Base-by-base conservation (phyloP, 352 stramenopile species). In the Pythium sukuiense region DNA sequence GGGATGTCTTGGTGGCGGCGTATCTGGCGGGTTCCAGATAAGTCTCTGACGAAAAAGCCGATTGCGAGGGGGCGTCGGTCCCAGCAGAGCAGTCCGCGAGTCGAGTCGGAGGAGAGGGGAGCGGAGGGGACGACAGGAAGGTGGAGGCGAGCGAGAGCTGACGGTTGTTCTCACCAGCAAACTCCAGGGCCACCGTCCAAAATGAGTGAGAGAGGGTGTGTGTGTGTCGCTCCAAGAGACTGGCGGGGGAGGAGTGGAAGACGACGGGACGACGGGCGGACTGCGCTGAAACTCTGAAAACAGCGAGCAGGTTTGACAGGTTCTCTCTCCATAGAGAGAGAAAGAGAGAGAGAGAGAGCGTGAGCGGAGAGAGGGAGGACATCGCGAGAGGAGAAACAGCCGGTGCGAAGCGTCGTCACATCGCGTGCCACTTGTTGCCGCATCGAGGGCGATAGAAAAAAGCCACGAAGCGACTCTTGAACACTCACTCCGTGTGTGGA, bases 231-330 rank as follows among this genome's bases (percentile, higher is more conserved):
- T 26, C 43, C 26, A 59, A 73, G 63, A 69, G 54, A 60, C 49
- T 66, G 67, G 61, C 16, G 46, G 29, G 27, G 26, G 55, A 39
- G 50, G 43, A 65, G 59, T 27, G 65, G 59, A 59, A 59, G 59
- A 71, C 65, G 54, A 71, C 53, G 39, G 59, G 66, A 65, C 60
- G 59, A 65, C 66, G 53, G n/a, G 41, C 63, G 48, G 63, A 64
- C 20, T 50, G 67, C 65, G 67, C 67, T 73, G 67, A 73, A 73
- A 73, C 67, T 69, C 67, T 59, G 5, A 39, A 55, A 55, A 55
- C n/a, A 20, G 45, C 29, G 45, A 52, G 45, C 45, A 52, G 45
- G 45, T 32, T 32, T 52, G 29, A 52, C 45, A 52, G 45, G 45
- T 52, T 29, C 45, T 52, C 45, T 20, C 26, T 57, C 50, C 27